Conservation (phyloP, 1,139 yeast genomes). For the Lodderomyces elongisporus region DNA sequence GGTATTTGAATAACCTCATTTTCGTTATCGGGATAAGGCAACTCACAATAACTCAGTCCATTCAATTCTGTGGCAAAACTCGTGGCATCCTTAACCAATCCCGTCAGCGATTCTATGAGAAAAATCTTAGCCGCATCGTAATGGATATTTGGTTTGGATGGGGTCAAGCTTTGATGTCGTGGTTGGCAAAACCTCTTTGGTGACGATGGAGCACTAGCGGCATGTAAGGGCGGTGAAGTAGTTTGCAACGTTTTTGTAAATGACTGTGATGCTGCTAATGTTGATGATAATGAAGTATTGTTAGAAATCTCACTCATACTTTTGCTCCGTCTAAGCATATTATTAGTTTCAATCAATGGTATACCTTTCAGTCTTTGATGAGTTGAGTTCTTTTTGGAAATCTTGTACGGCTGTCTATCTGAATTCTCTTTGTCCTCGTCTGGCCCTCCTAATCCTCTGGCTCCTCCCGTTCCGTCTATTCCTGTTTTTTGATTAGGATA, state of each 20-base stretch:
- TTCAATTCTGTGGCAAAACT: conserved; percentile 72
- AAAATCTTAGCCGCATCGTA: conserved; percentile 26
- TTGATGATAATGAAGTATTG: not conserved
- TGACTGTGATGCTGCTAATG: too few species aligned
- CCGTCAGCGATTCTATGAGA: conserved; percentile 65
- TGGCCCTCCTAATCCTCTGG: conserved; percentile 8
- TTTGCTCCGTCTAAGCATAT: conserved; percentile 2
- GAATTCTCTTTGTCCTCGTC: conserved; percentile 35
- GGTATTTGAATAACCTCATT: conserved; percentile 67
- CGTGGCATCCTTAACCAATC: conserved; percentile 64
- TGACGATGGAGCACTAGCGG: conserved; percentile 1
- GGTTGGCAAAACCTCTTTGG: conserved; percentile 39
- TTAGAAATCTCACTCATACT: too few species aligned
- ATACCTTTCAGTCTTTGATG: conserved; percentile 14
- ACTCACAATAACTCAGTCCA: conserved; percentile 56
- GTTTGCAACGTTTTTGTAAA: not conserved
- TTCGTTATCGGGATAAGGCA: conserved; percentile 56
- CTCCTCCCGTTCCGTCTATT: too few species aligned
- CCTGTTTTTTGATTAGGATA: not conserved
- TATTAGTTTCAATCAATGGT: conserved; percentile 20
- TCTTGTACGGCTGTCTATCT: conserved; percentile 2
- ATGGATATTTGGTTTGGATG: conserved; percentile 6
- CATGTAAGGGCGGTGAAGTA: conserved; percentile 7
- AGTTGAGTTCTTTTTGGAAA: conserved; percentile 10
- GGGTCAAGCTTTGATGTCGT: conserved; percentile 18